Conservation (phyloP, 73 alveolate genomes). For the Paramecium pentaurelia region DNA sequence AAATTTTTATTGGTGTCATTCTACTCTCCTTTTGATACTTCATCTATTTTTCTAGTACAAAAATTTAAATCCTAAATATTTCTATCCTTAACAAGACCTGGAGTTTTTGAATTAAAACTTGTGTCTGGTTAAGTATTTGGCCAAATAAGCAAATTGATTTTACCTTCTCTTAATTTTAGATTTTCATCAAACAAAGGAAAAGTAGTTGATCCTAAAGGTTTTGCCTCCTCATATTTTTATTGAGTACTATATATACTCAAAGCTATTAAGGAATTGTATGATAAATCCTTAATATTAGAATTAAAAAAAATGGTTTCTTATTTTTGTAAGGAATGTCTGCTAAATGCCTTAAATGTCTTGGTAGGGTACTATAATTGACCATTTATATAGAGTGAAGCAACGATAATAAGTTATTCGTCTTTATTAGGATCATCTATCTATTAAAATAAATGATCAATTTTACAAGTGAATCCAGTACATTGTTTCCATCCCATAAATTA, state of each 20-base stretch:
- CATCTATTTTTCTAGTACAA: constrained; percentile 7
- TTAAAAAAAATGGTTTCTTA: constrained; percentile 40
- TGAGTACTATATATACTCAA: constrained; percentile 20
- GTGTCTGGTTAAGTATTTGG: constrained; percentile 42
- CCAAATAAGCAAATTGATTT: constrained; percentile 54
- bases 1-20: constrained; percentile 23
- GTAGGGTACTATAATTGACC: background rate
- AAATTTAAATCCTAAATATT: constrained; percentile 40
- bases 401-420: background rate
- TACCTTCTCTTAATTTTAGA: constrained; percentile 36
- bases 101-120: constrained; percentile 28
- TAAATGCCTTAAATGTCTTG: background rate
- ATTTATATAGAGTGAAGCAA: background rate
- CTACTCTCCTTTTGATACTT: background rate
- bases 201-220: constrained; percentile 49
- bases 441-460: background rate
- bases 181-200: constrained; percentile 55
- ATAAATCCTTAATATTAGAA: constrained; percentile 34
- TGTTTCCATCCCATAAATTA: background rate
- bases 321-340: background rate
- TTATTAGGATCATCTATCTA: background rate
- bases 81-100: constrained; percentile 52
- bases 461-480: background rate
- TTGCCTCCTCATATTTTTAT: constrained; percentile 3
- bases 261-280: constrained; percentile 48